Evolutionary conservation across 225 moss, liverwort and hornwort genomes (phyloP), one percentile per base, ranked within the genome.

Genomic region (Pseudoscleropodium purum): DNA sequence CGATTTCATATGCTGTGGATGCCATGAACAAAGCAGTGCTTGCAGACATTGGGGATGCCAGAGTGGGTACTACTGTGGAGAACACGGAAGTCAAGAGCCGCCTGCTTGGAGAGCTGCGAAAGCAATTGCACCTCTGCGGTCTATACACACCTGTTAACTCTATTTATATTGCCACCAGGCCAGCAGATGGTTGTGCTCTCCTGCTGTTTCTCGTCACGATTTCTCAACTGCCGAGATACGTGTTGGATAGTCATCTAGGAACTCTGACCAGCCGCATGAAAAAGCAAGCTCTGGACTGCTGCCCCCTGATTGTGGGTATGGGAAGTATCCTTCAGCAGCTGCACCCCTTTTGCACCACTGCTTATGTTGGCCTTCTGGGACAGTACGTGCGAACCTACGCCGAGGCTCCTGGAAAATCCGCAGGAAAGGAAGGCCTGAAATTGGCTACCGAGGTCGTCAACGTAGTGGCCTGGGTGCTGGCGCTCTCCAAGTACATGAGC

Each of bases 191-290:
- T 54, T 91, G 93, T 59, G 90, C 95, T 64, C 94, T 99, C 54
- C 84, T 99, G 52, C 94, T 99, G 62, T 97, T 97, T 84, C 95
- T 97, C 93, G 91, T 97, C 79, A 99, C 99, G 9, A 94, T 99
- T 73, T 95, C 97, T 49, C 94, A 97, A 92, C 91, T 99, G 81
- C 99, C 99, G 54, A 95, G 95, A 83, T 99, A 99, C 85, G 95
- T 97, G 61, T 85, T 99, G 89, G 97, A 97, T 84, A 93, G 91
- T 88, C 97, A 99, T 91, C 89, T 99, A 87, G 99, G 99, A 83
- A 95, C 97, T 85, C 90, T 99, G 91, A 99, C 99, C 36, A 99
- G 99, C 84, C 97, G 96, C 91, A 93, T 92, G 91, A 99, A 96
- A 62, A 99, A 97, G 91, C 90, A 94, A 64, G 97, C 97, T 27